Evolutionary conservation across 73 alveolate genomes (phyloP).

Genomic region (Paramecium pentaurelia): DNA sequence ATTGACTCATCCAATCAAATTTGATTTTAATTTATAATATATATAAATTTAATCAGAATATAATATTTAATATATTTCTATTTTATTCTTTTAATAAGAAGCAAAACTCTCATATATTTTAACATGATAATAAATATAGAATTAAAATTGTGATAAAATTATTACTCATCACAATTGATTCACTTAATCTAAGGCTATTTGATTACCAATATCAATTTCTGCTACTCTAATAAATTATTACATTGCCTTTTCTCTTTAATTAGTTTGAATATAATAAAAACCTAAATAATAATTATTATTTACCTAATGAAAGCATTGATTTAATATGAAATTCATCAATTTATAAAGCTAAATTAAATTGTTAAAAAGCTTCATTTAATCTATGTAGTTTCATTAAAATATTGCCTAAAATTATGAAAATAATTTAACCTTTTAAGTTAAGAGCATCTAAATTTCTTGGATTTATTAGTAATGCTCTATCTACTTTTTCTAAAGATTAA

Average conservation of each 20-base stretch:
- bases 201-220: neutral
- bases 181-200: no score
- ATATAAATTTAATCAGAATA: neutral
- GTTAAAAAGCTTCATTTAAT: neutral
- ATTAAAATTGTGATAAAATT: no score
- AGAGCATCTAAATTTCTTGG: neutral
- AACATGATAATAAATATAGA: no score
- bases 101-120: no score
- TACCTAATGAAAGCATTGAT: neutral
- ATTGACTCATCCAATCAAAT: slow-evolving; percentile 1
- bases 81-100: neutral
- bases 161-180: no score
- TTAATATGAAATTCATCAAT: neutral
- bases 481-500: neutral
- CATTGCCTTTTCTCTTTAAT: neutral
- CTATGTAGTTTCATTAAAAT: neutral
- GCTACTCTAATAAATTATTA: neutral
- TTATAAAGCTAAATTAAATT: neutral
- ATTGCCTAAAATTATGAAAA: neutral
- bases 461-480: neutral
- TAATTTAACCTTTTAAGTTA: neutral
- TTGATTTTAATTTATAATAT: neutral
- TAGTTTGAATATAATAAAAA: neutral
- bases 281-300: neutral
- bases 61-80: neutral